Conservation (phyloP, 225 moss, liverwort and hornwort species). For the Bryoerythrophyllum caledonicum region DNA sequence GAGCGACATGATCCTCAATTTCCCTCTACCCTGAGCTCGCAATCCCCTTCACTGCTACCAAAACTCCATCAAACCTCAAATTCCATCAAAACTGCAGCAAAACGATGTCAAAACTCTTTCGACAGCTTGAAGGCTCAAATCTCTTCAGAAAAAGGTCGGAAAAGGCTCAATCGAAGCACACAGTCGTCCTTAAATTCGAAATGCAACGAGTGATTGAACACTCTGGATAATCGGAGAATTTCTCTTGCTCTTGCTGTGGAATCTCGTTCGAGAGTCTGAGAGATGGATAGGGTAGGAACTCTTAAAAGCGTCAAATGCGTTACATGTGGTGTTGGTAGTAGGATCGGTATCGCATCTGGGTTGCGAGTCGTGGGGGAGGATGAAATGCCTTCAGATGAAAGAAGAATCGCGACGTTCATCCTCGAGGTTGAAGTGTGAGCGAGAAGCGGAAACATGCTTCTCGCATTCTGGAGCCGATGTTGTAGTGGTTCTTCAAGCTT, state of each 20-base stretch:
- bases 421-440: not conserved
- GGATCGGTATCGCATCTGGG: not conserved
- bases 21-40: not conserved
- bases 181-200: not conserved
- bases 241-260: not conserved
- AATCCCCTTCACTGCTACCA: not conserved
- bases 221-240: not conserved
- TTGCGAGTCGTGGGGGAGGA: too few relatives aligned
- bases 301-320: not conserved
- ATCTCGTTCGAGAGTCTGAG: too few relatives aligned
- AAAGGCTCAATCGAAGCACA: not conserved
- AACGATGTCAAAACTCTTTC: not conserved
- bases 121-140: too few relatives aligned
- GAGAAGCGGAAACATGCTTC: too few relatives aligned
- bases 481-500: too few relatives aligned
- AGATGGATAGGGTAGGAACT: not conserved
- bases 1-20: conserved; percentile 27
- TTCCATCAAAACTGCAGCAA: not conserved
- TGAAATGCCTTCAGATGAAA: not conserved
- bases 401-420: not conserved
- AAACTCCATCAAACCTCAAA: too few relatives aligned
- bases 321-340: fast-evolving
- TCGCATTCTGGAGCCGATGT: too few relatives aligned
- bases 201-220: not conserved
- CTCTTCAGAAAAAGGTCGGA: not conserved